phyloP scores from a whole-genome alignment of 306 rosid species.

The Styphnolobium japonicum region DNA sequence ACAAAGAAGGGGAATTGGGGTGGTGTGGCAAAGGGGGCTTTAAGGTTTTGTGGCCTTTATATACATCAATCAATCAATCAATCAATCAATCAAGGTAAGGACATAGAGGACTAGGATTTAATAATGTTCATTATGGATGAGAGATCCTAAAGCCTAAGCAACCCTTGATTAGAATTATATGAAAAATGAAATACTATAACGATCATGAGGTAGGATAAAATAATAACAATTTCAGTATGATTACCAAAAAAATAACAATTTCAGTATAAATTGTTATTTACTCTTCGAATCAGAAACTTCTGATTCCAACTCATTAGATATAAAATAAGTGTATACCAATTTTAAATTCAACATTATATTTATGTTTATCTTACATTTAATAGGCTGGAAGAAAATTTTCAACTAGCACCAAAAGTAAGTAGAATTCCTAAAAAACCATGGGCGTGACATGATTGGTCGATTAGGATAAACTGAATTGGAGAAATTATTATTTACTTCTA shows the following conservation, averaged over 20 bases:
- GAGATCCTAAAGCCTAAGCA: not conserved
- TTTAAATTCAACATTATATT: not conserved
- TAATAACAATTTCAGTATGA: not conserved
- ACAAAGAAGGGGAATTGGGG: not conserved
- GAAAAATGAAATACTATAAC: not conserved
- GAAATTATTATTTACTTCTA: too few species aligned
- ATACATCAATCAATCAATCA: too few species aligned
- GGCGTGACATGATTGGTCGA: not conserved
- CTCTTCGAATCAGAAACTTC: not conserved
- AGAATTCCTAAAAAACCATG: not conserved
- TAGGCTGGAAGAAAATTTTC: too few species aligned
- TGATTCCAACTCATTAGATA: not conserved
- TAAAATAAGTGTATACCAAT: not conserved
- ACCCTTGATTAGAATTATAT: not conserved
- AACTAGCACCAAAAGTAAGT: too few species aligned
- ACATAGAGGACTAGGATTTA: not conserved
- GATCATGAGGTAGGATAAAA: not conserved
- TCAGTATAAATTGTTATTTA: not conserved
- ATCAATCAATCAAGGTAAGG: not conserved
- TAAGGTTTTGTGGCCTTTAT: conserved; percentile 7
- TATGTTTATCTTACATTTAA: too few species aligned
- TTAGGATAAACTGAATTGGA: too few species aligned
- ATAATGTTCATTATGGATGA: not conserved
- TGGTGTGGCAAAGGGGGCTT: not conserved
- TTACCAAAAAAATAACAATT: not conserved